Evolutionary conservation across 768 basidiomycete species (phyloP), one percentile per base, ranked within the genome.

Genomic region (Trametes maxima): DNA sequence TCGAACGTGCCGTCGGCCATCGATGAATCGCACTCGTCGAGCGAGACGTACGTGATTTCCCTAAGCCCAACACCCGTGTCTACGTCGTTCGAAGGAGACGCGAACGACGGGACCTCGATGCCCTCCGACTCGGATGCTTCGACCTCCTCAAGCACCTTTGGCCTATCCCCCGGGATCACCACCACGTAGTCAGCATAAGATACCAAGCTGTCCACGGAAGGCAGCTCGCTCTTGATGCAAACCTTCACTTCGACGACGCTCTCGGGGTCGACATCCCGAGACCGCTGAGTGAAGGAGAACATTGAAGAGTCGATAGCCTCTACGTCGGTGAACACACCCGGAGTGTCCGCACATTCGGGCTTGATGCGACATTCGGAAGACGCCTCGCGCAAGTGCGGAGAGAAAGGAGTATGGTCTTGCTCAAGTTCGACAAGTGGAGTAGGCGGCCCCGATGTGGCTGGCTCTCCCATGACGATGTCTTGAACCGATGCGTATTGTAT

Each of bases 261-360:
- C 47, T 48, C 47, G 47, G 25, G 47, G 47, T 48, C 47, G 47
- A 48, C 47, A 24, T 48, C 47, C 25, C 47, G 47, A 48, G 22
- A 28, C 8, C 25, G 21, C 21, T 24, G 47, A 25, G 25, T 17
- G 16, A 21, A 14, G 47, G 11, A 7, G 47, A 48, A 17, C 6
- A 25, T 17, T 24, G 25, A 22, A 48, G 47, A 14, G 47, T 17
- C 11, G 47, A 16, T 21, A 17, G 10, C 47, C 12, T 48, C 47
- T 22, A 33, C 6, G 47, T 24, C 47, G 7, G 24, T 13, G 47
- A 48, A 11, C 47, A 22, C 8, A 7, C 11, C 22, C 22, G 16
- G 47, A 25, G 25, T 14, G 11, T 25, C 47, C 16, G 47, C 25
- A 17, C 12, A 8, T 28, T 28, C 47, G 25, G 14, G 47, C 11